Conservation (phyloP, 805 yeast genomes). For the Ogataea methanolica region DNA sequence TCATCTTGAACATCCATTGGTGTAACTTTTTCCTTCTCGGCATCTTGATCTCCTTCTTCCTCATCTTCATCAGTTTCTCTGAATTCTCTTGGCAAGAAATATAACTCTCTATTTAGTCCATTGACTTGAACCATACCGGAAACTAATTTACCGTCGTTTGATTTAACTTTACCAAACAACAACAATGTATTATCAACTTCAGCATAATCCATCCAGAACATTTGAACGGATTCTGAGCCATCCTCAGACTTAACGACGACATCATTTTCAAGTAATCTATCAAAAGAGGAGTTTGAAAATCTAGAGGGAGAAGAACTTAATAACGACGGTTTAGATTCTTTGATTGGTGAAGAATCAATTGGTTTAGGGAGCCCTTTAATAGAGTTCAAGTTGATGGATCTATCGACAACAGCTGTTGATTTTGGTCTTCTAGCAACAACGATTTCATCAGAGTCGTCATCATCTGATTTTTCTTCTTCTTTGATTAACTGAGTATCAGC, state of each 20-base stretch:
- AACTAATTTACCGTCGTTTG: conserved; percentile 53
- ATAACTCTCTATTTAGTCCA: conserved; percentile 67
- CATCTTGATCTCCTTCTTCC: conserved; percentile 25
- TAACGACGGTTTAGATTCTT: conserved; percentile 1
- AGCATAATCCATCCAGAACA: conserved; percentile 88
- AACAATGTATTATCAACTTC: conserved; percentile 68
- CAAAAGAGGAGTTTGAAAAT: conserved; percentile 23
- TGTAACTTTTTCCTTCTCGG: conserved; percentile 30
- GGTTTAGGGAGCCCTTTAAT: conserved; percentile 13
- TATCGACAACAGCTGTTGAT: conserved; percentile 36
- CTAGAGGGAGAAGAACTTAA: conserved; percentile 22
- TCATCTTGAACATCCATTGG: conserved; percentile 75
- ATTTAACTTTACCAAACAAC: conserved; percentile 74
- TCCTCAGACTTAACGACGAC: conserved; percentile 24
- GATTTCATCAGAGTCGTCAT: conserved; percentile 34
- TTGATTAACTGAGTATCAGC: not conserved
- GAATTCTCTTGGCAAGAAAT: conserved; percentile 63
- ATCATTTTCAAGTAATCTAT: conserved; percentile 32
- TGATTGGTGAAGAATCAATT: conserved; percentile 24
- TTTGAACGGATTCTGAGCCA: conserved; percentile 43
- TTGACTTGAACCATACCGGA: conserved; percentile 76
- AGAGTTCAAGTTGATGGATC: conserved; percentile 39
- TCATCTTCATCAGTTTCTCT: conserved; percentile 19
- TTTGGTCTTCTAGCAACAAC: conserved; percentile 51
- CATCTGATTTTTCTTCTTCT: conserved; percentile 1